phyloP scores from a whole-genome alignment of 2,329 filamentous ascomycete species.

The Akanthomyces lecanii region DNA sequence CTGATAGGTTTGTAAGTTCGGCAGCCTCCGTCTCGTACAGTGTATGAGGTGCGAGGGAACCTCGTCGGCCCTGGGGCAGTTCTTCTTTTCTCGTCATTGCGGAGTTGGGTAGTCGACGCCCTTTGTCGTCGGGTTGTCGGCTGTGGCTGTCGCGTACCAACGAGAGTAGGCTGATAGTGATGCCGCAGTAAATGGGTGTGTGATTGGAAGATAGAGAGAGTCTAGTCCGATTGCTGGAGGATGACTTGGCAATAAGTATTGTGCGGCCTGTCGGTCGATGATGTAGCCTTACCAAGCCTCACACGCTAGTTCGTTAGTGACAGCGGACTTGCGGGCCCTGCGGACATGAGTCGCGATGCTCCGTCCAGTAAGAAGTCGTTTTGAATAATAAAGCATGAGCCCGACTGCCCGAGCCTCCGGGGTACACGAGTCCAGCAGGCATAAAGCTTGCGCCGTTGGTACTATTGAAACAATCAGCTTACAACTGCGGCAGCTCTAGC shows the following conservation, averaged over 20 bases:
- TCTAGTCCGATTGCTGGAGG: not conserved
- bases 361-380: not conserved
- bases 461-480: too few species aligned
- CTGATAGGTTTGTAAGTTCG: conserved; percentile 17
- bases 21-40: conserved; percentile 25
- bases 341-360: conserved; percentile 10
- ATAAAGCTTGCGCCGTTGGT: too few species aligned
- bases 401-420: not conserved
- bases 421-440: too few species aligned
- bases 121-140: not conserved
- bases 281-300: conserved; percentile 23
- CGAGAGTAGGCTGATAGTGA: not conserved
- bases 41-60: conserved; percentile 15
- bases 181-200: not conserved
- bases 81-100: conserved; percentile 9
- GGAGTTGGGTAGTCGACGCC: not conserved
- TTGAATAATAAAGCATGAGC: not conserved
- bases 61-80: not conserved
- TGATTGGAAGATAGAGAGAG: not conserved
- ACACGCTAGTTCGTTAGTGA: not conserved
- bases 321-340: conserved; percentile 9
- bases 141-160: not conserved
- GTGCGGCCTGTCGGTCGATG: conserved; percentile 18
- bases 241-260: not conserved
- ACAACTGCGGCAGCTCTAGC: too few species aligned